A percentile compares a stretch with the other conserved stretches of the same genome.
Conservation (phyloP, 1,139 yeast species). For the Scheffersomyces cryptocercus region DNA sequence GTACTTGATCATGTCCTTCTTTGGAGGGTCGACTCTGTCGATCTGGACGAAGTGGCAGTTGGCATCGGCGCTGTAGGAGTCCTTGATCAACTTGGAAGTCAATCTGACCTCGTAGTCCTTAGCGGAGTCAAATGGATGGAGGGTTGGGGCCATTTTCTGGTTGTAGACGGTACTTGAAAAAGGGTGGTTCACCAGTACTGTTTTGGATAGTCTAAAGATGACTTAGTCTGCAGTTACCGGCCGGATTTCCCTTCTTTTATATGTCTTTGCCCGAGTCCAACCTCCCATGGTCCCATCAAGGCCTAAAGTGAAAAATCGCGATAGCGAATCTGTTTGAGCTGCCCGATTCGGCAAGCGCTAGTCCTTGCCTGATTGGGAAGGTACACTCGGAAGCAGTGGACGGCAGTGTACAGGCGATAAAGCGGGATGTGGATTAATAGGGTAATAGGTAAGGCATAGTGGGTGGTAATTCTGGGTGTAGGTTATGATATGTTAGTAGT, state of each 20-base stretch:
- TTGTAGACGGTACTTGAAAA: not conserved
- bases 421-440: too few relatives aligned
- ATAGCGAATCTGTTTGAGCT: not conserved
- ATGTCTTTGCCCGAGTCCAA: too few relatives aligned
- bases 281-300: too few relatives aligned
- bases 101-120: constrained; percentile 63
- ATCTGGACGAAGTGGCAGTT: constrained; percentile 70
- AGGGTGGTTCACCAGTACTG: too few relatives aligned
- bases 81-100: constrained; percentile 65
- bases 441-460: too few relatives aligned
- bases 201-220: too few relatives aligned
- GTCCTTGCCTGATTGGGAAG: not conserved
- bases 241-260: too few relatives aligned
- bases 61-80: constrained; percentile 48
- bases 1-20: constrained; percentile 67
- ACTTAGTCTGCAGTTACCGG: too few relatives aligned
- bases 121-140: constrained; percentile 68
- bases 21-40: constrained; percentile 81
- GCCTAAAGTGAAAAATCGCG: not conserved
- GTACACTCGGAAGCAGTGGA: not conserved
- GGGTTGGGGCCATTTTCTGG: constrained; percentile 13
- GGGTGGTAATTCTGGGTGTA: too few relatives aligned
- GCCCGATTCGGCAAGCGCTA: constrained; percentile 1
- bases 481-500: too few relatives aligned
- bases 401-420: too few relatives aligned